phyloP scores from a whole-genome alignment of 2,329 filamentous ascomycete species.

The Periglandula ipomoeae region DNA sequence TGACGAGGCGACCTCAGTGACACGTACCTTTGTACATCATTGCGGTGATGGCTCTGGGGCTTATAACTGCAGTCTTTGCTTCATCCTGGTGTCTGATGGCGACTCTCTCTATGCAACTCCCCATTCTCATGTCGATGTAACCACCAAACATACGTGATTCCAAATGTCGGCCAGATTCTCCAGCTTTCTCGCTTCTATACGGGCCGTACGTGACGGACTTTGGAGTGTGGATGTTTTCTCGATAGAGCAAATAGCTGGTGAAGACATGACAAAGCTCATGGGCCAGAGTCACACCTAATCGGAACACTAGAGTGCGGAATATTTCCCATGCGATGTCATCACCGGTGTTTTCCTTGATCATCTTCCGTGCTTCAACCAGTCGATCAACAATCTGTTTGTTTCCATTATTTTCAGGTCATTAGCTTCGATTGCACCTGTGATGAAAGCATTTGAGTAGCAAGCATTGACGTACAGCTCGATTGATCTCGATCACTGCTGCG shows the following conservation, averaged over 20 bases:
- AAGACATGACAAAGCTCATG: constrained; percentile 1
- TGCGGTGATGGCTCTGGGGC: too few relatives aligned
- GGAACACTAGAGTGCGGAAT: background rate
- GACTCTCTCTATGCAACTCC: background rate
- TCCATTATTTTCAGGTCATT: too few relatives aligned
- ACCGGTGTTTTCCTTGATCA: too few relatives aligned
- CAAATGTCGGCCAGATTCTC: background rate
- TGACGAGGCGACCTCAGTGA: too few relatives aligned
- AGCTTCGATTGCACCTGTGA: background rate
- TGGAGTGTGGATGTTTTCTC: background rate
- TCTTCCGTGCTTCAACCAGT: background rate
- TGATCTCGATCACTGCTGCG: background rate
- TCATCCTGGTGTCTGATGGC: background rate
- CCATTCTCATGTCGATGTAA: background rate
- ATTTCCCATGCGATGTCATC: background rate
- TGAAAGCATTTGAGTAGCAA: too few relatives aligned
- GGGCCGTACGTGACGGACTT: background rate
- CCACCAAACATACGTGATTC: background rate
- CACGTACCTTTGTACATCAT: too few relatives aligned
- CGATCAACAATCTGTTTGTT: background rate
- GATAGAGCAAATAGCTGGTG: background rate
- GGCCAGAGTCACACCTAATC: background rate
- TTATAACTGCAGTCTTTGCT: too few relatives aligned
- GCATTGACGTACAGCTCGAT: background rate
- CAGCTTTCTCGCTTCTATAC: background rate